Percentiles rank a stretch among this genome's conserved stretches.
phyloP scores from a whole-genome alignment of 2,329 filamentous ascomycete genomes.

The Kalmusia sp. region DNA sequence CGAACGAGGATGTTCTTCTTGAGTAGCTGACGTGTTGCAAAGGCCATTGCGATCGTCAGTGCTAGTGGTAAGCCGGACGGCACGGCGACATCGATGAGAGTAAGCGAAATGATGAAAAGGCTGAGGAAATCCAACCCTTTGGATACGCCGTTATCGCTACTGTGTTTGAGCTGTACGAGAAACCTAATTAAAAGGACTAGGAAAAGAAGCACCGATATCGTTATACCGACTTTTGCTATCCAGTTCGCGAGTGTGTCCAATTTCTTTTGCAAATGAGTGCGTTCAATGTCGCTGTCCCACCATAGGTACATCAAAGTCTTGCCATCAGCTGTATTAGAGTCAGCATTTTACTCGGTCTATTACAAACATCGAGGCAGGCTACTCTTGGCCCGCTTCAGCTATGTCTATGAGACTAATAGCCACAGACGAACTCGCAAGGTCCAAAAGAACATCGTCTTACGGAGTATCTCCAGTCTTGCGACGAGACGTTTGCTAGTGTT shows the following conservation, averaged over 20 bases:
- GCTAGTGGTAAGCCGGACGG: constrained; percentile 49
- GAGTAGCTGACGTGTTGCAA: constrained; percentile 44
- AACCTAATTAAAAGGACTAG: constrained; percentile 50
- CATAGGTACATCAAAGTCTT: too few relatives aligned
- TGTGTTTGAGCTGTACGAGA: constrained; percentile 37
- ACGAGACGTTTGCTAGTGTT: too few relatives aligned
- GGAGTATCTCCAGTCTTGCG: too few relatives aligned
- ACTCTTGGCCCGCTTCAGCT: too few relatives aligned
- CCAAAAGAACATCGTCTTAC: too few relatives aligned
- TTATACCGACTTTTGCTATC: constrained; percentile 59
- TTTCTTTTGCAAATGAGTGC: constrained; percentile 64
- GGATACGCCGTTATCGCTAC: constrained; percentile 27
- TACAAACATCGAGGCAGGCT: too few relatives aligned
- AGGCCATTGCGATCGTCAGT: constrained; percentile 44
- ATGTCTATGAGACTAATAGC: too few relatives aligned
- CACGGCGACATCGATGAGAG: constrained; percentile 51
- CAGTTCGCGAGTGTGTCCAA: constrained; percentile 58
- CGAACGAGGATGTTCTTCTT: constrained; percentile 46
- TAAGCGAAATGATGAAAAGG: constrained; percentile 52
- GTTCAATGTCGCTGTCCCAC: too few relatives aligned
- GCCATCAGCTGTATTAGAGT: too few relatives aligned
- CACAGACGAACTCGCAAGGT: too few relatives aligned
- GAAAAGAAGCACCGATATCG: constrained; percentile 48
- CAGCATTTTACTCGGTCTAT: too few relatives aligned
- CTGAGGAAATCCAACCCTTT: constrained; percentile 49